Percentiles rank a stretch among this genome's conserved stretches.
Evolutionary conservation across 495 filamentous ascomycete species (phyloP).

Genomic region (Staphylotrichum tortipilum): DNA sequence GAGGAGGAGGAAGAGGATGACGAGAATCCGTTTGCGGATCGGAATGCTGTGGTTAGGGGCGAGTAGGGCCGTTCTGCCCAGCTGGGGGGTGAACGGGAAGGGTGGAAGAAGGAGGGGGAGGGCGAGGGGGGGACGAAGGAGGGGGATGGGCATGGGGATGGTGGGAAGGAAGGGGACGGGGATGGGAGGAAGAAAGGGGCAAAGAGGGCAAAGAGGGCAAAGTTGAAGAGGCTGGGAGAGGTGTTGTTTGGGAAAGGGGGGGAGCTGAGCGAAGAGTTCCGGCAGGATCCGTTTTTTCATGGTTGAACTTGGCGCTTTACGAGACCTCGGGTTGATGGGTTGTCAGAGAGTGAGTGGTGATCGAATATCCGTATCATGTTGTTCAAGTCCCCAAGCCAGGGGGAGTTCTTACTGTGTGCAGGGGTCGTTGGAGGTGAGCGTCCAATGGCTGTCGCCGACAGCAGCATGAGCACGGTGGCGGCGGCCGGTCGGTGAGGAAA

Average conservation of each 20-base stretch:
- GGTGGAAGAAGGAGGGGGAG: background rate
- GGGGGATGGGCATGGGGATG: background rate
- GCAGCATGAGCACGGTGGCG: too few species aligned
- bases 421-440: too few species aligned
- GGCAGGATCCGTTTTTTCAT: too few species aligned
- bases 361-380: too few species aligned
- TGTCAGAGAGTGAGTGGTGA: too few species aligned
- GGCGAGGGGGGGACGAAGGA: background rate
- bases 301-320: too few species aligned
- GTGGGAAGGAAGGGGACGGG: background rate
- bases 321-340: too few species aligned
- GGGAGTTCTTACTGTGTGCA: too few species aligned
- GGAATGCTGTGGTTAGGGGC: constrained; percentile 40
- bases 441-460: too few species aligned
- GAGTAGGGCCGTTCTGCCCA: background rate
- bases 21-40: constrained; percentile 69
- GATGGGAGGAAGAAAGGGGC: background rate
- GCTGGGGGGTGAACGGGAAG: background rate
- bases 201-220: background rate
- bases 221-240: background rate
- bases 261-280: background rate
- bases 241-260: too few species aligned
- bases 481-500: too few species aligned
- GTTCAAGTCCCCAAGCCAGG: too few species aligned
- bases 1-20: constrained; percentile 49